These are phyloP conservation scores for Yamadazyma phyllophila DNA, from an alignment of 805 yeast species.

Conservation along the genomic window DNA sequence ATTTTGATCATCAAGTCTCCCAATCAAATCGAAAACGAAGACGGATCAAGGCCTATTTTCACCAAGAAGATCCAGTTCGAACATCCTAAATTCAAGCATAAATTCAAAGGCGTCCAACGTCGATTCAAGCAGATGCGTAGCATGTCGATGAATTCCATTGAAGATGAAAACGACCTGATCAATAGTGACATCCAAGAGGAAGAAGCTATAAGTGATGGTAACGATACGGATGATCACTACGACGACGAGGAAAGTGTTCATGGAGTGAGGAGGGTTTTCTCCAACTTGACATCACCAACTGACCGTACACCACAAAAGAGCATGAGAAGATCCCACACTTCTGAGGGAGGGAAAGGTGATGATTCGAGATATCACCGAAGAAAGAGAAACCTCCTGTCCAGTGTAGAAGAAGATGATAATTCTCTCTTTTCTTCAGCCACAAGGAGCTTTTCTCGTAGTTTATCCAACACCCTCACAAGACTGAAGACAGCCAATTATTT, in stretches of 20 bases:
- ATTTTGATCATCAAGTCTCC: constrained; percentile 79
- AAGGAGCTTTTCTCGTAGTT: constrained; percentile 4
- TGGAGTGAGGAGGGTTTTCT: constrained; percentile 13
- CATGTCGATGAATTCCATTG: constrained; percentile 13
- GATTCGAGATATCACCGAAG: no score
- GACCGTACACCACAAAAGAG: no score
- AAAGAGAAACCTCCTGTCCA: not conserved
- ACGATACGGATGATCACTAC: not conserved
- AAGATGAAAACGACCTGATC: constrained; percentile 21
- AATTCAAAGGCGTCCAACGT: constrained; percentile 4
- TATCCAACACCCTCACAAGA: constrained; percentile 29
- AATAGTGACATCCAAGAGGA: constrained; percentile 20
- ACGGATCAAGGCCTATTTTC: constrained; percentile 31
- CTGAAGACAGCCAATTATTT: constrained; percentile 55
- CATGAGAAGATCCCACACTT: no score
- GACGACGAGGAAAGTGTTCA: constrained; percentile 13
- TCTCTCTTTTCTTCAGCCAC: constrained; percentile 14
- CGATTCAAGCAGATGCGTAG: constrained; percentile 11
- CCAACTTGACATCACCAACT: no score
- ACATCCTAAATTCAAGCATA: constrained; percentile 1
- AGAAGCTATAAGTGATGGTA: constrained; percentile 13
- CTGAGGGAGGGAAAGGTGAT: no score
- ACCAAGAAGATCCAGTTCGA: constrained; percentile 14
- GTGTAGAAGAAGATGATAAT: constrained; percentile 16
- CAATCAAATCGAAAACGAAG: constrained; percentile 55